Base-by-base conservation (phyloP, 2,329 filamentous ascomycete genomes). In the Tolypocladium tropicale region DNA sequence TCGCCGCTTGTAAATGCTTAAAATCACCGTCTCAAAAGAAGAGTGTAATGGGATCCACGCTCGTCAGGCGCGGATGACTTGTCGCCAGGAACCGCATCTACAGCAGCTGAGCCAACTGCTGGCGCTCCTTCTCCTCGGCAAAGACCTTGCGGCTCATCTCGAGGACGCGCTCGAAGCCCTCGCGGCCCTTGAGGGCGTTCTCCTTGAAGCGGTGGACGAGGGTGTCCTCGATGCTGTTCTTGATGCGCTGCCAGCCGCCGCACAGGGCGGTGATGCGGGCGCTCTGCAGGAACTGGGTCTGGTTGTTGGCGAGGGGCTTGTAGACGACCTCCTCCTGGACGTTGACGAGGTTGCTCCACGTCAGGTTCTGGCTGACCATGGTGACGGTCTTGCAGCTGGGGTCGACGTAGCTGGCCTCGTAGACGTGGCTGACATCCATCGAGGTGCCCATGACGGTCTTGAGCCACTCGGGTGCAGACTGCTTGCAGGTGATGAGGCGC, bases 221-320 rank as follows among this genome's bases (percentile, higher is more conserved):
- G 54, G 89, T 85, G 65, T 97, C 91, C 76, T 99, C 94, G 65
- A 99, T 95, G 70, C 86, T 90, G 74, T 94, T 96, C 79, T 90
- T 94, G 70, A 97, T 91, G 69, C 91, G 90, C 75, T 96, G 90
- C 92, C 94, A 99, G 59, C 94, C 94, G 63, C 94, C 93, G 71
- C 91, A 96, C 11, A 97, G 78, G 0, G 94, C 94, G 1, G 92
- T 96, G 68, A 99, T 93, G 73, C 92, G 85, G 41, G 94, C 94
- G 59, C 90, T 86, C 76, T 99, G 94, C 52, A 84, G 79, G 68
- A 99, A 97, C 60, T 87, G 81, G 3, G 94, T 99, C 70, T 81
- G 79, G 67, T 71, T 72, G 70, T 72, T 66, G 54, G 69, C 67
- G 50, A 77, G 65, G 0, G 90, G 91, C 63, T 81, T 79, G 76